Evolutionary conservation across 2,329 filamentous ascomycete species (phyloP).

Genomic region (Ciborinia camelliae): DNA sequence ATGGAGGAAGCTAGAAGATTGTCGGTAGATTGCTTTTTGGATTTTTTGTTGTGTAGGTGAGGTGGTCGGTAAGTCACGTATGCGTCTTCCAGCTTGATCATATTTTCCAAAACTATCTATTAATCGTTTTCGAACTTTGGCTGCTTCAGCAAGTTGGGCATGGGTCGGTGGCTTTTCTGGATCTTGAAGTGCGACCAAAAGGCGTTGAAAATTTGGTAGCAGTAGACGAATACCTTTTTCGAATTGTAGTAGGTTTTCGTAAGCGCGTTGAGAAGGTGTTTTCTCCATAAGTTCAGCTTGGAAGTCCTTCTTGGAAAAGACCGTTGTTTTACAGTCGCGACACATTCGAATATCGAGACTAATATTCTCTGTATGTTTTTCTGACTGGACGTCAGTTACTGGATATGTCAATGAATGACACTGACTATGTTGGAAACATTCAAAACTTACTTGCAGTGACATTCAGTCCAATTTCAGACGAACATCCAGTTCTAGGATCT

Average conservation of each 20-base stretch:
- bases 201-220: constrained; percentile 65
- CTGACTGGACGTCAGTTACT: constrained; percentile 41
- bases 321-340: constrained; percentile 73
- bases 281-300: constrained; percentile 53
- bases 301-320: constrained; percentile 68
- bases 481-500: constrained; percentile 80
- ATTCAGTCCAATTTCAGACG: constrained; percentile 76
- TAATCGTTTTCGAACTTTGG: constrained; percentile 66
- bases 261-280: constrained; percentile 60
- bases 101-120: constrained; percentile 72
- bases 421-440: not conserved
- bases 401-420: constrained; percentile 32
- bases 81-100: constrained; percentile 63
- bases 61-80: constrained; percentile 63
- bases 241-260: constrained; percentile 67
- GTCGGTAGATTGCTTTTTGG: constrained; percentile 66
- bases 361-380: constrained; percentile 51
- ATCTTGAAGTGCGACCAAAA: constrained; percentile 62
- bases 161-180: constrained; percentile 49
- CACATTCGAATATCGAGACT: constrained; percentile 87
- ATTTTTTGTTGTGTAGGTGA: constrained; percentile 60
- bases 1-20: constrained; percentile 66
- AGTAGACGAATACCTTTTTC: constrained; percentile 67
- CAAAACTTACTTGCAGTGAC: constrained; percentile 60
- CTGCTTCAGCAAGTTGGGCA: constrained; percentile 62